A percentile compares a stretch with the other conserved stretches of the same genome.
Conservation (phyloP, 495 filamentous ascomycete genomes). For the Penicillium lagena region DNA sequence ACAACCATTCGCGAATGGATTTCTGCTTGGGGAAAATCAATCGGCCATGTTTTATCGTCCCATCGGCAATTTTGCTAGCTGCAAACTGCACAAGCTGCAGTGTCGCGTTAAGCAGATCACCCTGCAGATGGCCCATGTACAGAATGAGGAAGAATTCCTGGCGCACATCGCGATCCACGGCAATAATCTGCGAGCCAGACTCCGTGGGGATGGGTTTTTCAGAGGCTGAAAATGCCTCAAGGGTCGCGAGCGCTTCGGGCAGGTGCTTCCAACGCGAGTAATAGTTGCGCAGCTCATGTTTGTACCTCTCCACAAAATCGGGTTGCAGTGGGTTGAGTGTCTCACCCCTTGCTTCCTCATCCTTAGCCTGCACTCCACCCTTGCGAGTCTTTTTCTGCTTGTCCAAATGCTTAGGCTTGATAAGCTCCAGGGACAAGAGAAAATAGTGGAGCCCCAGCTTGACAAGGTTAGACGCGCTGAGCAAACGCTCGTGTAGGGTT, state of each 20-base stretch:
- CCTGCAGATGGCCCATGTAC: slow-evolving; percentile 30
- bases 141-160: slow-evolving; percentile 29
- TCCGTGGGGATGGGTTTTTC: slow-evolving; percentile 9
- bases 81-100: slow-evolving; percentile 55
- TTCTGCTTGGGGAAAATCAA: slow-evolving; percentile 53
- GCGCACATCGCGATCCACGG: slow-evolving; percentile 17
- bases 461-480: slow-evolving; percentile 43
- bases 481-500: slow-evolving; percentile 53
- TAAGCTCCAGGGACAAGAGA: slow-evolving; percentile 19
- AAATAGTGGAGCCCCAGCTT: slow-evolving; percentile 19
- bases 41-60: slow-evolving; percentile 52
- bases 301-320: slow-evolving; percentile 14
- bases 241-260: slow-evolving; percentile 15
- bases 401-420: slow-evolving; percentile 17
- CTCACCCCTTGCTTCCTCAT: slow-evolving; percentile 24
- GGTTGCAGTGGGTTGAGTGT: slow-evolving; percentile 8
- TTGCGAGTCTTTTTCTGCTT: slow-evolving; percentile 7
- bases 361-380: not conserved
- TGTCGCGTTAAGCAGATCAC: slow-evolving; percentile 22
- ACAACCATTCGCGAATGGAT: slow-evolving; percentile 42
- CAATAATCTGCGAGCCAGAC: not conserved
- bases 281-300: slow-evolving; percentile 10
- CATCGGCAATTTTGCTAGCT: slow-evolving; percentile 44
- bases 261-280: slow-evolving; percentile 16
- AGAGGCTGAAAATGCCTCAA: slow-evolving; percentile 21